Evolutionary conservation across 768 basidiomycete species (phyloP).

Genomic region (Rhodotorula kratochvilovae): DNA sequence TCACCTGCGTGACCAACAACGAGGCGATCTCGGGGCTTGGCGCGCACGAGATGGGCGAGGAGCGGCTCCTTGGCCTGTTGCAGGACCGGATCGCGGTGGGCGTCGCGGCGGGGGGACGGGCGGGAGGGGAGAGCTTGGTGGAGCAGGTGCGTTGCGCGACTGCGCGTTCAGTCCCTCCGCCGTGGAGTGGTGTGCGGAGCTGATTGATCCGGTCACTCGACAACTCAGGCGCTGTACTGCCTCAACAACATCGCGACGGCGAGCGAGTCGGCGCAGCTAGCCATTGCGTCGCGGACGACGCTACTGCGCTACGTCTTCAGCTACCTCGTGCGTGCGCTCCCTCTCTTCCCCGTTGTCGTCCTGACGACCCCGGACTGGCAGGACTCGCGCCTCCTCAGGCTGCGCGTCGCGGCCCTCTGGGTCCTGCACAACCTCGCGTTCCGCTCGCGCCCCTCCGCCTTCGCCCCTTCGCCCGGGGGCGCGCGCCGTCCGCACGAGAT

Average conservation of each 20-base stretch:
- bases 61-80: slow-evolving; percentile 21
- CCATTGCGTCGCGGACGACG: slow-evolving; percentile 30
- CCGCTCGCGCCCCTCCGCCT: not conserved
- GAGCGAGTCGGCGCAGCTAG: slow-evolving; percentile 29
- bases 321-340: slow-evolving; percentile 32
- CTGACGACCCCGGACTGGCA: not conserved
- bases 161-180: no score
- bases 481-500: slow-evolving; percentile 15
- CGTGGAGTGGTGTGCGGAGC: not conserved
- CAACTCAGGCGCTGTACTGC: slow-evolving; percentile 33
- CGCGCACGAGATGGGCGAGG: slow-evolving; percentile 26
- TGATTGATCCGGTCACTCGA: no score
- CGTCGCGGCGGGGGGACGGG: not conserved
- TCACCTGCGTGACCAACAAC: slow-evolving; percentile 25
- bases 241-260: slow-evolving; percentile 40
- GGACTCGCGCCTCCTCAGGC: slow-evolving; percentile 15
- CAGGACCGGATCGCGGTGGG: not conserved
- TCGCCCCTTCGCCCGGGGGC: not conserved
- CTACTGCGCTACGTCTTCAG: slow-evolving; percentile 26
- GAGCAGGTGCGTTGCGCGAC: slow-evolving; percentile 28
- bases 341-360: not conserved
- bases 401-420: slow-evolving; percentile 40
- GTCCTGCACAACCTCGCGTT: slow-evolving; percentile 38
- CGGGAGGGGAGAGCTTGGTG: not conserved
- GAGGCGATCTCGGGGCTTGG: slow-evolving; percentile 19